Percentiles rank a stretch among this genome's conserved stretches.
Evolutionary conservation across 495 filamentous ascomycete genomes (phyloP).

Genomic region (Rusavskia elegans): DNA sequence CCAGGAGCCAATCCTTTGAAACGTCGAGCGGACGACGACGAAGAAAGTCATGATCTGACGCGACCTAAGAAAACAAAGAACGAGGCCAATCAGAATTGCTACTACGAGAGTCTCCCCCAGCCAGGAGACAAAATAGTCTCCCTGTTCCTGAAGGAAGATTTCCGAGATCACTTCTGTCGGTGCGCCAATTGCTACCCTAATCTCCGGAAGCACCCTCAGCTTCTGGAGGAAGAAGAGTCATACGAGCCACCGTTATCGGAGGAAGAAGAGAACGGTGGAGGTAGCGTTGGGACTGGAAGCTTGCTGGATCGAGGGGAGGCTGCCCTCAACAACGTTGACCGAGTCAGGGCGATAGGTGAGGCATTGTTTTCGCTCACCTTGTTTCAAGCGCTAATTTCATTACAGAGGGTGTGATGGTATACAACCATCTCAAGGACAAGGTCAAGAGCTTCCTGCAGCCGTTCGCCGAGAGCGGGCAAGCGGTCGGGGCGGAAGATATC

Average conservation of each 20-base stretch:
- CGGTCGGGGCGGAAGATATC: slow-evolving; percentile 85
- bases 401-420: slow-evolving; percentile 82
- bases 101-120: slow-evolving; percentile 27
- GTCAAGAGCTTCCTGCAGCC: slow-evolving; percentile 83
- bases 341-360: slow-evolving; percentile 59
- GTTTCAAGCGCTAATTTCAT: too few species aligned
- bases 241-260: slow-evolving; percentile 80
- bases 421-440: slow-evolving; percentile 87
- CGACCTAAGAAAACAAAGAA: slow-evolving; percentile 45
- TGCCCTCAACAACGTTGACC: slow-evolving; percentile 75
- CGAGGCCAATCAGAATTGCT: slow-evolving; percentile 13
- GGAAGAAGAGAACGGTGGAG: slow-evolving; percentile 22
- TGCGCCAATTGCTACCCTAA: slow-evolving; percentile 65
- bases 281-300: slow-evolving; percentile 49
- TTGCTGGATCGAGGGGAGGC: slow-evolving; percentile 80
- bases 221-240: slow-evolving; percentile 82
- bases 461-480: slow-evolving; percentile 77
- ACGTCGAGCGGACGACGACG: background rate
- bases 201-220: slow-evolving; percentile 51
- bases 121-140: slow-evolving; percentile 45
- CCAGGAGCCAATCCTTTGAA: background rate
- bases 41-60: slow-evolving; percentile 6
- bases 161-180: slow-evolving; percentile 63
- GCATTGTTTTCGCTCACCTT: too few species aligned
- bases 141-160: slow-evolving; percentile 60